phyloP scores from a whole-genome alignment of 169 alveolate genomes.

The Plasmodium fragile region DNA sequence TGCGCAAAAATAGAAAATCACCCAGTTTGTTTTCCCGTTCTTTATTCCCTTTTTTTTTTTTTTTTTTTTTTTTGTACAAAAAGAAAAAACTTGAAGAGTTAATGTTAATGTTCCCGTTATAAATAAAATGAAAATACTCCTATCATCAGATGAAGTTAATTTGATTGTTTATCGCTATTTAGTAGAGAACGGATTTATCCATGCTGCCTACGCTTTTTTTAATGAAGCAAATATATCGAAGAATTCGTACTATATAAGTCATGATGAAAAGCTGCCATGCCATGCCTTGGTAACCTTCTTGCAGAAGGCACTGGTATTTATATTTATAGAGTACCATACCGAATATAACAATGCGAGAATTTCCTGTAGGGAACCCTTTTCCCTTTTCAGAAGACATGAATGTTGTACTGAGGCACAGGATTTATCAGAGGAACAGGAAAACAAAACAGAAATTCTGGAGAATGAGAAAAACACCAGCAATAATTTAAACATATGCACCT shows the following conservation, averaged over 20 bases:
- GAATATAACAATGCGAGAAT: slow-evolving; percentile 84
- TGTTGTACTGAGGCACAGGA: slow-evolving; percentile 85
- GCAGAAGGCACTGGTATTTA: slow-evolving; percentile 91
- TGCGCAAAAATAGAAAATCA: not conserved
- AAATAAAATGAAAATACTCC: slow-evolving; percentile 87
- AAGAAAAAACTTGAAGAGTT: slow-evolving; percentile 9
- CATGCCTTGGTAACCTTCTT: slow-evolving; percentile 90
- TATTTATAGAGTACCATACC: slow-evolving; percentile 90
- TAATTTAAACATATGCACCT: slow-evolving; percentile 22
- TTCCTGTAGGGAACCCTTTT: slow-evolving; percentile 89
- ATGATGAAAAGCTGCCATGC: slow-evolving; percentile 90
- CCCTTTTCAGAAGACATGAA: slow-evolving; percentile 89
- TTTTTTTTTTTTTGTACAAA: slow-evolving; percentile 4
- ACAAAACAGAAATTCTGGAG: slow-evolving; percentile 9
- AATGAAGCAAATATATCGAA: slow-evolving; percentile 87
- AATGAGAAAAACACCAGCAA: slow-evolving; percentile 29
- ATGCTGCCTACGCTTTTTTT: slow-evolving; percentile 89
- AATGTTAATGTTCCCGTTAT: slow-evolving; percentile 6
- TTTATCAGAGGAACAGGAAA: slow-evolving; percentile 71
- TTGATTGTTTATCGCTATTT: slow-evolving; percentile 89
- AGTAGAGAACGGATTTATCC: slow-evolving; percentile 91
- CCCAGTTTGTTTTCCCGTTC: not conserved
- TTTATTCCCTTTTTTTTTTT: not conserved
- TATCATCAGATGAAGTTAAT: slow-evolving; percentile 92
- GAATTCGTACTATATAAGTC: slow-evolving; percentile 88